Percentiles rank a stretch among this genome's conserved stretches.
phyloP scores from a whole-genome alignment of 345 rosid genomes.

The Heritiera fomes region DNA sequence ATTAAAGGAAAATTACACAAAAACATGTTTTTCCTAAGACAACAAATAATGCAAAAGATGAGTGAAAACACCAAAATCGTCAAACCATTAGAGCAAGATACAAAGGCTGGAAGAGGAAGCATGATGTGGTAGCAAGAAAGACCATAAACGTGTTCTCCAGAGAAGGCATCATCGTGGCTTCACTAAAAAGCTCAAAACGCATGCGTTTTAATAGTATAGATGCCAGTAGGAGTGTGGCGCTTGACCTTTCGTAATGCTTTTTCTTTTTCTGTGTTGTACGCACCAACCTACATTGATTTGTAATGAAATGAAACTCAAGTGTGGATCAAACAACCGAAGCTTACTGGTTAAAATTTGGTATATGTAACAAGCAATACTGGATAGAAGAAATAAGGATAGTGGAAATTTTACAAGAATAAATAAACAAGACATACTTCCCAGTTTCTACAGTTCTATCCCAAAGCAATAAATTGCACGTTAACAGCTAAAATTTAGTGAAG shows the following conservation, averaged over 20 bases:
- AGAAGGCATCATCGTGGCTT: no score
- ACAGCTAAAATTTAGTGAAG: neutral
- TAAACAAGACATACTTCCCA: neutral
- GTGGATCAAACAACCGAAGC: neutral
- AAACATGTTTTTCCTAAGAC: no score
- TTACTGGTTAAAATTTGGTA: slow-evolving; percentile 1
- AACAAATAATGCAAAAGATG: no score
- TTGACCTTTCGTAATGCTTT: slow-evolving; percentile 59
- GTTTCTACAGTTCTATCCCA: neutral
- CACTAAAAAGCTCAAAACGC: no score
- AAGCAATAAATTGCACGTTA: neutral
- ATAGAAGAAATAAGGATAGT: neutral
- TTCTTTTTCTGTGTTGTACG: slow-evolving; percentile 64
- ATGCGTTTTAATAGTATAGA: no score
- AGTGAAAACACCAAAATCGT: no score
- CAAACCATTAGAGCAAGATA: no score
- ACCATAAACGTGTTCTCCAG: no score
- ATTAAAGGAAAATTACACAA: no score
- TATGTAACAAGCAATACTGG: neutral
- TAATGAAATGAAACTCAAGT: slow-evolving; percentile 11
- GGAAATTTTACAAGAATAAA: neutral
- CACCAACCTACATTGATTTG: slow-evolving; percentile 53
- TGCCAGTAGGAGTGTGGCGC: slow-evolving; percentile 52
- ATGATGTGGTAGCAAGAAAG: no score
- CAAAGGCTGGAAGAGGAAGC: no score